phyloP scores from a whole-genome alignment of 164 flowering plant species.

The Houttuynia cordata region DNA sequence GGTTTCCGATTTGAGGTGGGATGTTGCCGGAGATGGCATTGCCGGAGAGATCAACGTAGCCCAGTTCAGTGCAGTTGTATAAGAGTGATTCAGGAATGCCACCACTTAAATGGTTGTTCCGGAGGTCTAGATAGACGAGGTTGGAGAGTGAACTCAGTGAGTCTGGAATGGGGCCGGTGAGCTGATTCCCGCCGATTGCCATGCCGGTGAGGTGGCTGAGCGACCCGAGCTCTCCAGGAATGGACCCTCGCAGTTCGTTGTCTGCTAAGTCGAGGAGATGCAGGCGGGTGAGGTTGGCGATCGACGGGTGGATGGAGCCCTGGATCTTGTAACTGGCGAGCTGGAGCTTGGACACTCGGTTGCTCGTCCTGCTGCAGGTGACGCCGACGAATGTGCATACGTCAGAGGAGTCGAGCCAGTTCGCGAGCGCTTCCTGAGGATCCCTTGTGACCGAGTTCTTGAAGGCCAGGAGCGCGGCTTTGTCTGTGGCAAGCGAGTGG shows the following conservation, averaged over 20 bases:
- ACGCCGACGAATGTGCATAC: constrained; percentile 22
- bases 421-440: constrained; percentile 20
- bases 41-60: constrained; percentile 30
- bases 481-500: constrained; percentile 24
- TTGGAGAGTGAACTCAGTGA: constrained; percentile 18
- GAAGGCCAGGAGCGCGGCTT: constrained; percentile 37
- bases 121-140: no score
- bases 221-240: constrained; percentile 15
- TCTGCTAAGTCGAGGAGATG: constrained; percentile 15
- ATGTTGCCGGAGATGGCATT: no score
- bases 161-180: constrained; percentile 15
- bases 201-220: constrained; percentile 11
- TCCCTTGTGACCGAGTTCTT: constrained; percentile 16
- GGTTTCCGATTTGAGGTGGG: constrained; percentile 35
- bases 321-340: constrained; percentile 20
- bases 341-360: constrained; percentile 14
- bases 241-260: constrained; percentile 14
- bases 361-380: constrained; percentile 6
- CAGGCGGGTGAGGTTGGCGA: constrained; percentile 23
- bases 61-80: constrained; percentile 30
- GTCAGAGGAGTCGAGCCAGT: constrained; percentile 22
- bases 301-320: constrained; percentile 17
- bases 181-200: constrained; percentile 8
- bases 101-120: no score
- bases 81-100: constrained; percentile 24